These are phyloP conservation scores for Cyclostephanos invisitatus DNA, from an alignment of 108 stramenopile species.

Conservation along the genomic window DNA sequence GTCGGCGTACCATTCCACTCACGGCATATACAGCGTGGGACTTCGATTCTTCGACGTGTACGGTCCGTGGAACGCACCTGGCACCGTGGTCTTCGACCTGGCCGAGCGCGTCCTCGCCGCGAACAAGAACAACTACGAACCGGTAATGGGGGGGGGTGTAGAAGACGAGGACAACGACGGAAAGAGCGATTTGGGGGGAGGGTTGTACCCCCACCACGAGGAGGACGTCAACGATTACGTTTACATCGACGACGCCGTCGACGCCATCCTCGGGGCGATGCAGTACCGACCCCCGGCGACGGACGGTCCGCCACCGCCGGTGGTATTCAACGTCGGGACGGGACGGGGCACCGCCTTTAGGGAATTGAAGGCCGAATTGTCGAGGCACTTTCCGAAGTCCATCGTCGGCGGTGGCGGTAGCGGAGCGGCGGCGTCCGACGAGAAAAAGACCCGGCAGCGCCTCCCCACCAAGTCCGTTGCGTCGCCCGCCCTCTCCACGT, in stretches of 20 bases:
- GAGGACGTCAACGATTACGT: constrained; percentile 69
- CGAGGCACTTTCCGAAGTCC: constrained; percentile 47
- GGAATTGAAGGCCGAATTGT: constrained; percentile 52
- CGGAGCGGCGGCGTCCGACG: neutral
- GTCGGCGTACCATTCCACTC: constrained; percentile 67
- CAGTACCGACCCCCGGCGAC: constrained; percentile 54
- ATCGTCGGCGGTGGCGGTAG: neutral
- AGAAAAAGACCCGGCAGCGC: constrained; percentile 5
- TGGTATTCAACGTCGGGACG: constrained; percentile 80
- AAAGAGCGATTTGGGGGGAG: neutral
- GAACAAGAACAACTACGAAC: constrained; percentile 14
- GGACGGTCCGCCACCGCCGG: constrained; percentile 33
- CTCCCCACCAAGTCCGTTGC: constrained; percentile 43
- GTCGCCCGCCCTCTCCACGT: constrained; percentile 59
- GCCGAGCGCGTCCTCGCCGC: constrained; percentile 62
- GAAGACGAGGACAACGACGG: neutral
- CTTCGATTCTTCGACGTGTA: constrained; percentile 88
- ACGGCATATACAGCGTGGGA: constrained; percentile 75
- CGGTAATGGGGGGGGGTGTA: constrained; percentile 4
- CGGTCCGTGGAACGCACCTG: constrained; percentile 83
- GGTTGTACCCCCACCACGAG: neutral
- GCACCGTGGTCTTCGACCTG: constrained; percentile 75
- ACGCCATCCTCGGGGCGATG: constrained; percentile 82
- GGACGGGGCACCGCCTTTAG: constrained; percentile 57
- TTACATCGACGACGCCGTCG: constrained; percentile 89